Conservation (phyloP, 345 rosid species). For the Turritis glabra region DNA sequence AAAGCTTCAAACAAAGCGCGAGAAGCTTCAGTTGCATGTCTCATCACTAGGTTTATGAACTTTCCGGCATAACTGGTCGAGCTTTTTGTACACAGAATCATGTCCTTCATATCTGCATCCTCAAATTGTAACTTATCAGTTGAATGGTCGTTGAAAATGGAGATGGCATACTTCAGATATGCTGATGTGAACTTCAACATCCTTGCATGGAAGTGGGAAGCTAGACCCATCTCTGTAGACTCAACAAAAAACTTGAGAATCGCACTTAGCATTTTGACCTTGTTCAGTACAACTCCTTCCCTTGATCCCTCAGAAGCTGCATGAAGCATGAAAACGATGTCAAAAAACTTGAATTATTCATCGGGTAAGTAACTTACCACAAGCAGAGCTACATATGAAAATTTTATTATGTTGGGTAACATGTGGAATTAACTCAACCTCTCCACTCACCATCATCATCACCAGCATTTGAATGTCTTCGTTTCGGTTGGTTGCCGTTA, state of each 20-base stretch:
- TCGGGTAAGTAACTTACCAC: background rate
- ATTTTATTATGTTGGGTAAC: conserved; percentile 1
- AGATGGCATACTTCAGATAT: conserved; percentile 48
- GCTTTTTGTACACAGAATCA: conserved; percentile 62
- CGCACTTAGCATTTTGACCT: conserved; percentile 59
- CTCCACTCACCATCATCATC: conserved; percentile 49
- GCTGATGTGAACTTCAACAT: conserved; percentile 59
- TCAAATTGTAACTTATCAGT: conserved; percentile 44
- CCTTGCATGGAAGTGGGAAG: conserved; percentile 45
- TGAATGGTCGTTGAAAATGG: conserved; percentile 45
- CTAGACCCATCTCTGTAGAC: conserved; percentile 54
- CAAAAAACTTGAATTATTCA: conserved; percentile 13
- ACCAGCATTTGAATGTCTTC: conserved; percentile 32
- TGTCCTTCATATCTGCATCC: conserved; percentile 57
- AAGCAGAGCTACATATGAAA: background rate
- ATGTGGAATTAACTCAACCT: conserved; percentile 9
- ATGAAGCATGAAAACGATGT: background rate
- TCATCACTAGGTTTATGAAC: conserved; percentile 61
- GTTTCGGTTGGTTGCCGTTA: conserved; percentile 32
- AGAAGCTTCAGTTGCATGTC: conserved; percentile 47
- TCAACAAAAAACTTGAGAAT: conserved; percentile 77
- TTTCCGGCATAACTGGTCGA: conserved; percentile 73
- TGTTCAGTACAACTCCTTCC: conserved; percentile 43
- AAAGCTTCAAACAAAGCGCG: conserved; percentile 54
- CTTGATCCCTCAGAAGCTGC: conserved; percentile 45